Evolutionary conservation across 2,329 filamentous ascomycete species (phyloP).

Genomic region (Microcera coccophila): DNA sequence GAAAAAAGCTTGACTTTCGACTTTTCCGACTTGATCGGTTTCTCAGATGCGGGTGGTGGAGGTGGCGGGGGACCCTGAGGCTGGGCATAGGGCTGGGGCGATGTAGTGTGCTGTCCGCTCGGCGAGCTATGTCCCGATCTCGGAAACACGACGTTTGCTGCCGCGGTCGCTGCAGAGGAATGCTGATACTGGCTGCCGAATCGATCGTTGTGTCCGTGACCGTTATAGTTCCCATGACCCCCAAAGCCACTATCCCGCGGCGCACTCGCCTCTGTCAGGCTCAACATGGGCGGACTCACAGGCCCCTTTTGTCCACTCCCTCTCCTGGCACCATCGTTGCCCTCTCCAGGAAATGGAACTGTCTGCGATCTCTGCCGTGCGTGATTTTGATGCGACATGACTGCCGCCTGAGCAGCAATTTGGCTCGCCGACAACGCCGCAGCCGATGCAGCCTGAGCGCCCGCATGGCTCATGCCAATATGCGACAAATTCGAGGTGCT

Average conservation of each 20-base stretch:
- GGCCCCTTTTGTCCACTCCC: constrained; percentile 47
- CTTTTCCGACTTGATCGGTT: constrained; percentile 61
- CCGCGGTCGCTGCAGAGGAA: constrained; percentile 64
- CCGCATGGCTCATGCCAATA: constrained; percentile 41
- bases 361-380: constrained; percentile 70
- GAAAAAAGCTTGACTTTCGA: constrained; percentile 80
- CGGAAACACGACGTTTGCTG: constrained; percentile 69
- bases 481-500: constrained; percentile 53
- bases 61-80: constrained; percentile 38
- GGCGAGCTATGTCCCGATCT: constrained; percentile 56
- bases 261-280: constrained; percentile 61
- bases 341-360: constrained; percentile 54
- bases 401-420: constrained; percentile 75
- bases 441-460: constrained; percentile 38
- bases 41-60: constrained; percentile 48
- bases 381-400: constrained; percentile 58
- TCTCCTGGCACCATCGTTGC: constrained; percentile 43
- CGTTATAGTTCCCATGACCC: constrained; percentile 45
- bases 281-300: constrained; percentile 59
- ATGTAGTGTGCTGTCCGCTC: constrained; percentile 33
- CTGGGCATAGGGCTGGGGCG: constrained; percentile 35
- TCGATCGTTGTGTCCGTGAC: constrained; percentile 58
- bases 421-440: constrained; percentile 61
- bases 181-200: constrained; percentile 53
- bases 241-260: constrained; percentile 55